These are phyloP conservation scores for Loxodes magnus DNA, from an alignment of 73 alveolate genomes.

Conservation along the genomic window DNA sequence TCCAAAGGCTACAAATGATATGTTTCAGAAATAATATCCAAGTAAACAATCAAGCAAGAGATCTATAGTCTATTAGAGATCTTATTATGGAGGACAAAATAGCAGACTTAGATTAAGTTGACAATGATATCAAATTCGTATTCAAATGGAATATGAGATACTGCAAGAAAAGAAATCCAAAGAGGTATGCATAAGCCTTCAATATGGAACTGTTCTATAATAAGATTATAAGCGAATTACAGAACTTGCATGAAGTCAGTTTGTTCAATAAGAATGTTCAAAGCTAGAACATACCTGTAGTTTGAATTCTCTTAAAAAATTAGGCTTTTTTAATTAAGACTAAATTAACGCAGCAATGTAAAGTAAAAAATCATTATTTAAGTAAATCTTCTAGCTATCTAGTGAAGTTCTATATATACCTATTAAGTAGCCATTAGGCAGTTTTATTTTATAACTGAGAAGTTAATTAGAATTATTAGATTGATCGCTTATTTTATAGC, in stretches of 20 bases:
- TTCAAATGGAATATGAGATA: background rate
- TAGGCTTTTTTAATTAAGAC: too few relatives aligned
- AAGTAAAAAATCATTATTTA: too few relatives aligned
- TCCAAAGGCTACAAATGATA: background rate
- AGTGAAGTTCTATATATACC: too few relatives aligned
- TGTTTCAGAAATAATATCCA: background rate
- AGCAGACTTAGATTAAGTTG: conserved; percentile 5
- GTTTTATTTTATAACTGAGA: too few relatives aligned
- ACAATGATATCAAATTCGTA: background rate
- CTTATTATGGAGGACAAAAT: background rate
- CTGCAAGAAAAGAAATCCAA: conserved; percentile 11
- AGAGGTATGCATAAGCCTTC: conserved; percentile 6
- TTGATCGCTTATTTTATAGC: too few relatives aligned
- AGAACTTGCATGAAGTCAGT: conserved; percentile 6
- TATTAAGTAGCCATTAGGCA: too few relatives aligned
- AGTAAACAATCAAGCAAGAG: background rate
- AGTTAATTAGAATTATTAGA: too few relatives aligned
- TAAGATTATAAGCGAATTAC: conserved; percentile 11
- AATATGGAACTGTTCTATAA: conserved; percentile 8
- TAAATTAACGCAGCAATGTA: too few relatives aligned
- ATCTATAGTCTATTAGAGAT: conserved; percentile 2
- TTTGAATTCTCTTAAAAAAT: too few relatives aligned
- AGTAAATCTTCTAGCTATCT: too few relatives aligned
- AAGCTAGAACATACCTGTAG: too few relatives aligned
- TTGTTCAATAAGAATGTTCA: too few relatives aligned